These are phyloP conservation scores for Neurospora africana DNA, from an alignment of 495 filamentous ascomycete genomes.

Conservation along the genomic window DNA sequence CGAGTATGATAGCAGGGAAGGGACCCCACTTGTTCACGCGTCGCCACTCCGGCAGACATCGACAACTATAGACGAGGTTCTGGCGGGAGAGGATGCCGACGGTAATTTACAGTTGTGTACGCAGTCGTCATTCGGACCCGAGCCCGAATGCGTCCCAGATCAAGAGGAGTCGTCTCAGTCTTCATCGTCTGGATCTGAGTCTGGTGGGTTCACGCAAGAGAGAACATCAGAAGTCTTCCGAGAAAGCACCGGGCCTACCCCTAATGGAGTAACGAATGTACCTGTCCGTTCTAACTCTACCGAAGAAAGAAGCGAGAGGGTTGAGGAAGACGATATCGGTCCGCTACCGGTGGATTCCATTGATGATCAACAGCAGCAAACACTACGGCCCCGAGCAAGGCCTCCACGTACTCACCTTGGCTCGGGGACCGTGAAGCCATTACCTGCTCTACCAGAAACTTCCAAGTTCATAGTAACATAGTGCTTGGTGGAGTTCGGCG, in stretches of 20 bases:
- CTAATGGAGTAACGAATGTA: not conserved
- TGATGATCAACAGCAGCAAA: not conserved
- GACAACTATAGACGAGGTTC: not conserved
- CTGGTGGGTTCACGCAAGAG: not conserved
- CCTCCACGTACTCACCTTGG: conserved; percentile 4
- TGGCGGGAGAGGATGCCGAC: not conserved
- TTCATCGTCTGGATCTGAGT: not conserved
- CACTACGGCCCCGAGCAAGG: not conserved
- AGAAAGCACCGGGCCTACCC: not conserved
- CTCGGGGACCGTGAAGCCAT: conserved; percentile 30
- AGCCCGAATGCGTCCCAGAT: not conserved
- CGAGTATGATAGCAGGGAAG: conserved; percentile 19
- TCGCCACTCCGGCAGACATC: not conserved
- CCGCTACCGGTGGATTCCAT: not conserved
- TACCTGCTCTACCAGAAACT: conserved; percentile 42
- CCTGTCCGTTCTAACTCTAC: not conserved
- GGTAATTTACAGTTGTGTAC: not conserved
- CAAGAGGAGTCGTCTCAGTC: not conserved
- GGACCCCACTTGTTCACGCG: conserved; percentile 3
- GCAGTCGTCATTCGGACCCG: not conserved
- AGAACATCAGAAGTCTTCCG: not conserved
- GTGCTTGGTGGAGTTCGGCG: not conserved
- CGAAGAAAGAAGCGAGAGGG: not conserved
- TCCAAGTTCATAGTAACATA: conserved; percentile 17
- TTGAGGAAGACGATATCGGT: not conserved